Base-by-base conservation (phyloP, 306 rosid species). In the Astragalus glycyphyllos region DNA sequence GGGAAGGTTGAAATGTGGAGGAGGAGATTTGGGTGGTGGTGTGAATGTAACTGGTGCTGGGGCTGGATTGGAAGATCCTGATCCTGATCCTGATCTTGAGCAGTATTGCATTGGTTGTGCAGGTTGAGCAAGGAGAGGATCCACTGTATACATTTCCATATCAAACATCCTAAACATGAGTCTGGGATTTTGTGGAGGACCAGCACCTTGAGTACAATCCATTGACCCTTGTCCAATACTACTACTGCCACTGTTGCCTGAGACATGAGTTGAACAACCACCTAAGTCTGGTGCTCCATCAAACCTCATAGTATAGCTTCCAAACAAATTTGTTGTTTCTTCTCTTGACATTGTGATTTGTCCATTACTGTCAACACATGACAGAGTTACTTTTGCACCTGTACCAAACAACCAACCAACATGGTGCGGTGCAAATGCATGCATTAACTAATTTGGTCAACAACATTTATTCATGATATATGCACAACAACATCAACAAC, bases 91-190 rank as follows among this genome's bases (percentile, higher is more conserved):
- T 6, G 40, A 35, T 71, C 41, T 60, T 3, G 96, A 84, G 74
- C 98, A 92, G 57, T 69, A 76, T 20, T 87, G 70, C 98, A 85
- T 86, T 12, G 98, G 91, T 56, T 86, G 80, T 6, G 87, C 54
- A 49, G 98, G 98, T 78, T 92, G 96, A 65, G 97, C 75, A 17
- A 92, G 86, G 58, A 92, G 84, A 50, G 97, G 79, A 80, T 88
- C 91, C 61, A 81, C 97, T 0, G 64, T 75, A 69, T 92, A 92
- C 87, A 88, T 85, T 54, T 81, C 91, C 91, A 78, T 84, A 68
- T 83, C 82, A 78, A 90, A 90, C 81, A 90, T 69, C 70, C 88
- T 86, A 74, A 90, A 90, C 91, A 88, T 45, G 3, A 92, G 91
- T 48, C 72, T 84, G 0, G 92, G 91, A 68, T 77, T 84, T 69